Evolutionary conservation across 208 protist genomes (phyloP).

Genomic region (Phytomonas sp.): DNA sequence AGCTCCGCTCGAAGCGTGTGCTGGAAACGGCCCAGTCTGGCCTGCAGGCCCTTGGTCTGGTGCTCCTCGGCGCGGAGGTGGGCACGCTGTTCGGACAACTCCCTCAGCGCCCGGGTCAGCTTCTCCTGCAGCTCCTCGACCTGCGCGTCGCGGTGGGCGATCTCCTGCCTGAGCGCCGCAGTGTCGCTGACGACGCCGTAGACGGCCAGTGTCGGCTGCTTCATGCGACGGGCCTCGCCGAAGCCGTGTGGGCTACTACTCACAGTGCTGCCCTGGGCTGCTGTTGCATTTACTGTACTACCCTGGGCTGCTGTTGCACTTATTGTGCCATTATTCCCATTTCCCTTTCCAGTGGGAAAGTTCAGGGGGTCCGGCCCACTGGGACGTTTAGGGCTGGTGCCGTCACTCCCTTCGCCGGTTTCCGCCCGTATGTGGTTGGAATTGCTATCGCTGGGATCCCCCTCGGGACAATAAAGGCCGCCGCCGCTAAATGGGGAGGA

Average conservation of each 20-base stretch:
- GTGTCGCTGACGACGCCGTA: constrained; percentile 56
- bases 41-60: neutral
- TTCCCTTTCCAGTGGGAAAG: too few relatives aligned
- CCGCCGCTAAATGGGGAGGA: too few relatives aligned
- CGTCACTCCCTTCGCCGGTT: too few relatives aligned
- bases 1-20: constrained; percentile 44
- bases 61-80: neutral
- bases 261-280: neutral
- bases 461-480: too few relatives aligned
- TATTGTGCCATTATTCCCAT: too few relatives aligned
- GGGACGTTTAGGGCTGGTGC: too few relatives aligned
- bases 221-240: constrained; percentile 24
- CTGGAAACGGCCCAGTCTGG: constrained; percentile 31
- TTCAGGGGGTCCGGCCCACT: too few relatives aligned
- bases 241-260: neutral
- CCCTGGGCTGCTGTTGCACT: neutral
- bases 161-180: constrained; percentile 40
- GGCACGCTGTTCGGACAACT: constrained; percentile 16
- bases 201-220: constrained; percentile 48
- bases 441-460: too few relatives aligned
- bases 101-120: neutral
- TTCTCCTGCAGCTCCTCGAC: constrained; percentile 32
- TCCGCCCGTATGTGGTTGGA: too few relatives aligned
- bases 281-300: neutral
- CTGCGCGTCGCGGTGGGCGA: constrained; percentile 35